Conservation (phyloP, 2,329 filamentous ascomycete species). For the Stagonosporopsis cucurbitacearum region DNA sequence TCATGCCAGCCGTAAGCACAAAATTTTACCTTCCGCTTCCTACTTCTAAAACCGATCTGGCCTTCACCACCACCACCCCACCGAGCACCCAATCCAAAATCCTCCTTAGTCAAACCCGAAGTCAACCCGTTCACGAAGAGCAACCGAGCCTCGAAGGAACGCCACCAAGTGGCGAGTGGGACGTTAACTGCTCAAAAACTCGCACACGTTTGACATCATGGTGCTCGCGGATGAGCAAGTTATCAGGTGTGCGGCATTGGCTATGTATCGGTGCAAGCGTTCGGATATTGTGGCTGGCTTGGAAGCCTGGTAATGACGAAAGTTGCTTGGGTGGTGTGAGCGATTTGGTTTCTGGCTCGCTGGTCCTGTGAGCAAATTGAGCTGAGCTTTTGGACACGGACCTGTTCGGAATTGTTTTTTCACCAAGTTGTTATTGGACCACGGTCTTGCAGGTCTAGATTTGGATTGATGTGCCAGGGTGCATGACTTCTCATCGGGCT, state of each 20-base stretch:
- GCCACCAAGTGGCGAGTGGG: neutral
- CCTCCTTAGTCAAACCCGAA: neutral
- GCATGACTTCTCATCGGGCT: too few relatives aligned
- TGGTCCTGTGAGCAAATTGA: too few relatives aligned
- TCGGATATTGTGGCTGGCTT: neutral
- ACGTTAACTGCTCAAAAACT: conserved; percentile 4
- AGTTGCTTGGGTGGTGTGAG: neutral
- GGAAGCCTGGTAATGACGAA: neutral
- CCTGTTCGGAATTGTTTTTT: too few relatives aligned
- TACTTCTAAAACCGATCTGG: too few relatives aligned
- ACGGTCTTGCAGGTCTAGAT: too few relatives aligned
- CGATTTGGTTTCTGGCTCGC: too few relatives aligned
- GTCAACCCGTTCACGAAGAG: neutral
- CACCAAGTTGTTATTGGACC: neutral
- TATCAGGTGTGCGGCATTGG: neutral
- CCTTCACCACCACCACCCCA: too few relatives aligned
- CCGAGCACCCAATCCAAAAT: conserved; percentile 9
- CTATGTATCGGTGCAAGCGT: neutral
- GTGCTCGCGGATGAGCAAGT: neutral
- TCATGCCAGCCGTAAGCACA: too few relatives aligned
- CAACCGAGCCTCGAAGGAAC: neutral
- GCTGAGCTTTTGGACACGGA: too few relatives aligned
- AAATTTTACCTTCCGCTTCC: too few relatives aligned
- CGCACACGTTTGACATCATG: neutral
- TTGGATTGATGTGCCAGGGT: too few relatives aligned